phyloP scores from a whole-genome alignment of 106 monocot genomes.

The Acorus gramineus region DNA sequence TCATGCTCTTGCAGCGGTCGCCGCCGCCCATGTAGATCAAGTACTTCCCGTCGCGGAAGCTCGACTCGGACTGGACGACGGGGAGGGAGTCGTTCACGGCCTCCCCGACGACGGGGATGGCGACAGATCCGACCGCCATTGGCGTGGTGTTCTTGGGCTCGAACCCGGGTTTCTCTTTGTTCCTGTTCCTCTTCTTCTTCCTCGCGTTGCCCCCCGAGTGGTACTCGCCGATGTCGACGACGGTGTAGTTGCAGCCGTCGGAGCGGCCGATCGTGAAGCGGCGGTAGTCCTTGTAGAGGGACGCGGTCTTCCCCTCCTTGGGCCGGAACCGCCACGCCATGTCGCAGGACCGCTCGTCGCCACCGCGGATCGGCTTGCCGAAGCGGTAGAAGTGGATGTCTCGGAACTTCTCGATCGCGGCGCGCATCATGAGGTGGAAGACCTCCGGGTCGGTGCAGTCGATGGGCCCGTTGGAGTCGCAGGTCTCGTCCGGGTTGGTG shows the following conservation, averaged over 20 bases:
- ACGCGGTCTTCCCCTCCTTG: constrained; percentile 38
- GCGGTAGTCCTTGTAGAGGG: constrained; percentile 81
- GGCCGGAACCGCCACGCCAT: constrained; percentile 73
- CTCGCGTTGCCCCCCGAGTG: constrained; percentile 67
- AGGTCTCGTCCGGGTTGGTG: not conserved
- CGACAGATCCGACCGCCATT: not conserved
- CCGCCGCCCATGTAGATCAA: constrained; percentile 69
- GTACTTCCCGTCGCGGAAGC: constrained; percentile 49
- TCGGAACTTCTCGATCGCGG: constrained; percentile 54
- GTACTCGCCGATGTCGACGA: constrained; percentile 52
- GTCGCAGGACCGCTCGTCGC: constrained; percentile 34
- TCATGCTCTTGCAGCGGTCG: constrained; percentile 89
- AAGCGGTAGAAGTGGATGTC: constrained; percentile 70
- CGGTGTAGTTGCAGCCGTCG: constrained; percentile 29
- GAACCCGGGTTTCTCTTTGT: constrained; percentile 1
- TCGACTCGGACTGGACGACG: constrained; percentile 54
- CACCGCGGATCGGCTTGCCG: constrained; percentile 46
- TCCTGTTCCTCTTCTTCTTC: constrained; percentile 31
- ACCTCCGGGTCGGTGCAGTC: constrained; percentile 46
- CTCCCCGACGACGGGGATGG: constrained; percentile 37
- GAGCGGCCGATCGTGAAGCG: constrained; percentile 41
- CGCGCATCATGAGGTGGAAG: constrained; percentile 67
- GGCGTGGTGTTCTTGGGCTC: constrained; percentile 5
- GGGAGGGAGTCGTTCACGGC: constrained; percentile 82
- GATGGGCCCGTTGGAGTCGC: constrained; percentile 27